Evolutionary conservation across 192 early-diverging fungal species (phyloP).

Genomic region (Funneliformis geosporum): DNA sequence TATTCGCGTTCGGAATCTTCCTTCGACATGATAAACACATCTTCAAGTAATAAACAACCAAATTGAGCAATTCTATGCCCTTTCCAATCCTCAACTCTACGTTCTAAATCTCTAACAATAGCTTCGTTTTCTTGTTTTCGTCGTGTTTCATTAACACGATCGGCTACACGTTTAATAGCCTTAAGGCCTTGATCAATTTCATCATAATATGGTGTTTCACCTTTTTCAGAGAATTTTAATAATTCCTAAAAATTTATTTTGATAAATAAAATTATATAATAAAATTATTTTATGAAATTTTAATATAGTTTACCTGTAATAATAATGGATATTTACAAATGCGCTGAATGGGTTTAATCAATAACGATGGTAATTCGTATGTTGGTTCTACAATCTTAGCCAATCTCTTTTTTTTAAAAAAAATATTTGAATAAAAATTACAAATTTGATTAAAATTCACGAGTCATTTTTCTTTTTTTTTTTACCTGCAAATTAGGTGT

Average conservation of each 20-base stretch:
- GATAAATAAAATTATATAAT: slow-evolving; percentile 47
- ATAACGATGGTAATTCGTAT: slow-evolving; percentile 84
- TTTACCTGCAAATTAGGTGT: slow-evolving; percentile 61
- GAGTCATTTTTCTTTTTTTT: background rate
- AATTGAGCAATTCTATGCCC: slow-evolving; percentile 73
- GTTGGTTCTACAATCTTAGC: slow-evolving; percentile 77
- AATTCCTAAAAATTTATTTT: slow-evolving; percentile 16
- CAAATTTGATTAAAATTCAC: background rate
- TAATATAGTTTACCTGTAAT: slow-evolving; percentile 56
- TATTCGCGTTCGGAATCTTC: slow-evolving; percentile 80
- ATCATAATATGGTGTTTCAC: slow-evolving; percentile 53
- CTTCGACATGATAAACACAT: slow-evolving; percentile 82
- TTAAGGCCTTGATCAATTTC: slow-evolving; percentile 74
- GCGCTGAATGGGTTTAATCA: slow-evolving; percentile 98
- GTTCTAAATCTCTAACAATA: slow-evolving; percentile 76
- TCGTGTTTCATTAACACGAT: slow-evolving; percentile 88
- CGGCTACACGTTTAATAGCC: slow-evolving; percentile 82
- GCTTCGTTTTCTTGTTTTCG: slow-evolving; percentile 86
- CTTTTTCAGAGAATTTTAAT: slow-evolving; percentile 32
- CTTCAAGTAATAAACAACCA: slow-evolving; percentile 82
- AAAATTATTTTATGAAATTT: slow-evolving; percentile 52
- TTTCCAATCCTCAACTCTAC: slow-evolving; percentile 92
- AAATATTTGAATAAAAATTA: background rate
- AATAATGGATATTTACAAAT: slow-evolving; percentile 98
- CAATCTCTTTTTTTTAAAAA: slow-evolving; percentile 45